Evolutionary conservation across 2,329 filamentous ascomycete genomes (phyloP), one percentile per base, ranked within the genome.

Genomic region (Talaromyces marneffei): DNA sequence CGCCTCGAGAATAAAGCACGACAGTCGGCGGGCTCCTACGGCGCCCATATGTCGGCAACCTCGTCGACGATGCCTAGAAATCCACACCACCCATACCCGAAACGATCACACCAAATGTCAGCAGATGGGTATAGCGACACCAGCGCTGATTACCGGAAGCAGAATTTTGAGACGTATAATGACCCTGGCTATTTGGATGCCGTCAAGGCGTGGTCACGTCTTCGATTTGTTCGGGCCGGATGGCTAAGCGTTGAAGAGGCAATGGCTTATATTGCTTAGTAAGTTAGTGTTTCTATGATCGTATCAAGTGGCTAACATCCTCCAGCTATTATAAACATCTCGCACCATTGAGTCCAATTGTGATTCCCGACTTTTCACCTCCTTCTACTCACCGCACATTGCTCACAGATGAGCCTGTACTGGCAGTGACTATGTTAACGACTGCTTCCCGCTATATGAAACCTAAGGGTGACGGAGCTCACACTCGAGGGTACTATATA

Each of bases 201-300:
- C 0, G 78, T 96, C 63, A 87, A 86, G 69, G 89, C 91, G n/a
- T 99, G 94, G 94, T 86, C 88, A 1, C 83, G 91, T 65, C 92
- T 97, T 73, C 87, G 92, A 46, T 97, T 97, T 72, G 93, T 97
- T n/a, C 87, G 92, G 59, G 92, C 92, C 8, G 94, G 94, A 9
- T 97, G 93, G 93, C 94, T 99, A 73, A 96, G 92, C 0, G 90
- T 93, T 0, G 87, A 90, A 66, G 94, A 99, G 75, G 93, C 91
- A 23, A 92, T 97, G 74, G 87, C 88, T 46, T 97, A 97, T 71
- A 90, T 99, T 65, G 88, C 92, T 72, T 97, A 97, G 87, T 90
- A 82, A 70, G 85, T 37, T 18, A 16, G 40, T 48, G 18, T 20
- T 50, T 25, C 42, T 53, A 42, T 60, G 67, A 57, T 69, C 46